Evolutionary conservation across 306 rosid genomes (phyloP), one percentile per base, ranked within the genome.

Genomic region (Fragaria vesca): DNA sequence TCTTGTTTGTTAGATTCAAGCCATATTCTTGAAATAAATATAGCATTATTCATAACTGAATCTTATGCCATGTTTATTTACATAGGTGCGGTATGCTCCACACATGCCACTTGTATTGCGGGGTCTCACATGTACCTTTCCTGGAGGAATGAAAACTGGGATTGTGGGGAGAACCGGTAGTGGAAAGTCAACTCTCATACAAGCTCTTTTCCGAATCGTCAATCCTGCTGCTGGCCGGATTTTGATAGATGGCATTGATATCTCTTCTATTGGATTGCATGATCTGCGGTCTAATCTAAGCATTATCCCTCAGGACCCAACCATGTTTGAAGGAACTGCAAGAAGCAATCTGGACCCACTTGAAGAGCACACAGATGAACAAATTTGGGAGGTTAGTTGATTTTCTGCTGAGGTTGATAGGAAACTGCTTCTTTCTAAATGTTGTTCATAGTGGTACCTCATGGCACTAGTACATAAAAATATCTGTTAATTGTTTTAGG

Each of bases 151-250:
- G 89, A 94, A 88, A 85, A 88, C 95, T 9, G 93, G 98, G 78
- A 92, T 94, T 78, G 97, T 94, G 12, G 98, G 97, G 28, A 85
- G 98, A 90, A 94, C 93, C 11, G 97, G 98, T 61, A 90, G 97
- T 7, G 95, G 97, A 38, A 94, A 94, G 81, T 67, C 97, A 21
- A 94, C 97, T 66, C 92, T 92, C 60, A 92, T 92, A 57, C 98
- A 90, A 58, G 79, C 93, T 69, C 90, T 92, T 74, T 92, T 94
- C 73, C 81, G 97, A 21, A 81, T 90, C 17, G 78, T 90, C 24
- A 92, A 94, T 34, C 96, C 95, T 51, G 62, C 81, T 46, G 51
- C 83, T 0, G 97, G 98, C 54, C 80, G 81, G 79, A 83, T 94
- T 38, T 71, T 82, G 76, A 89, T 94, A 26, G 98, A 92, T 67